A percentile compares a stretch with the other conserved stretches of the same genome.
Evolutionary conservation across 345 rosid genomes (phyloP).

Genomic region (Euphorbia tirucalli): DNA sequence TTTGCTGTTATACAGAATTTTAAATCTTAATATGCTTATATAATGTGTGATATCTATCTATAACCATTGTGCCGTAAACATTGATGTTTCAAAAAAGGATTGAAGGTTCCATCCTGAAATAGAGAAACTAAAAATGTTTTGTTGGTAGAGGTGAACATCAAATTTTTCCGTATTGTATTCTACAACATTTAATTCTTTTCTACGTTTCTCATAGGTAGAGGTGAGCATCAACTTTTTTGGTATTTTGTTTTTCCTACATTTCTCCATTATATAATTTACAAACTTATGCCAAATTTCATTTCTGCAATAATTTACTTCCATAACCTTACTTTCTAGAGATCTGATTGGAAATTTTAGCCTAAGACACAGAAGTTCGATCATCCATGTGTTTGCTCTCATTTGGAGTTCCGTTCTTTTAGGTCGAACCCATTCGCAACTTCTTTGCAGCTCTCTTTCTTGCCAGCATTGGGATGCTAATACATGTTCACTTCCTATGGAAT

Average conservation of each 20-base stretch:
- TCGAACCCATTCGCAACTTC: slow-evolving; percentile 93
- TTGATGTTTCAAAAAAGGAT: not conserved
- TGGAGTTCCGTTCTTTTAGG: slow-evolving; percentile 35
- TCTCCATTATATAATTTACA: too few species aligned
- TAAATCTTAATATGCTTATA: not conserved
- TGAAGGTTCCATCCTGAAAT: not conserved
- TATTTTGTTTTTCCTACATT: not conserved
- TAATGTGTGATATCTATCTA: too few species aligned
- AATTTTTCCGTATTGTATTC: not conserved
- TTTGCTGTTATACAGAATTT: not conserved
- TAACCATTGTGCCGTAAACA: not conserved
- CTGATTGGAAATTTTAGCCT: not conserved
- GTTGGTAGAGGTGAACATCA: not conserved
- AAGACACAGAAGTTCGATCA: not conserved
- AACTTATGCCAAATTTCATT: too few species aligned
- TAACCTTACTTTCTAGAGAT: not conserved
- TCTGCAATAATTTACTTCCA: not conserved
- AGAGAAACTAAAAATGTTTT: not conserved
- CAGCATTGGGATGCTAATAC: slow-evolving; percentile 91
- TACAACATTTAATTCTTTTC: not conserved
- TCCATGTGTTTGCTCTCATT: slow-evolving; percentile 13
- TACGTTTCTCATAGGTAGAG: not conserved
- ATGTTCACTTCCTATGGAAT: slow-evolving; percentile 90
- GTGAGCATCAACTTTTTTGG: not conserved
- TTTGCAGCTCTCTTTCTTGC: slow-evolving; percentile 95